Conservation (phyloP, 139 green algal species). For the Spirogloea muscicola region DNA sequence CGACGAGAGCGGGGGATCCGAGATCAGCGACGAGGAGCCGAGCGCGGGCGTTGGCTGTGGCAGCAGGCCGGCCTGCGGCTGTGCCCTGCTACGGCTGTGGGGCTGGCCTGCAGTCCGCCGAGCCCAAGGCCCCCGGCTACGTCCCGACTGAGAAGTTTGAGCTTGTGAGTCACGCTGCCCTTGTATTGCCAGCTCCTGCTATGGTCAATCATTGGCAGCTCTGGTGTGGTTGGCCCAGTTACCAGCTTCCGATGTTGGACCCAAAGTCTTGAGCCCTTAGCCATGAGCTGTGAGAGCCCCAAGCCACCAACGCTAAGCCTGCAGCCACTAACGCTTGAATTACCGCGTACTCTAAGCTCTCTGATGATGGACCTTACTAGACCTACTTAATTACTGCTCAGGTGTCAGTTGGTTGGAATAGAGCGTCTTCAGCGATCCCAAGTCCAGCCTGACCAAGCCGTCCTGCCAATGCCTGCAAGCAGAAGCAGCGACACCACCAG, state of each 20-base stretch:
- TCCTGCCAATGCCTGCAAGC: background rate
- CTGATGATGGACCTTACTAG: background rate
- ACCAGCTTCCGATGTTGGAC: background rate
- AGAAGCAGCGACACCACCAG: conserved; percentile 30
- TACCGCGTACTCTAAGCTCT: background rate
- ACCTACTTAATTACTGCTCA: background rate
- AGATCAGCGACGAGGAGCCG: too few species aligned
- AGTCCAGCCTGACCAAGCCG: background rate
- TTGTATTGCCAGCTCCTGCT: conserved; percentile 8
- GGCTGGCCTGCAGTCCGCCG: conserved; percentile 18
- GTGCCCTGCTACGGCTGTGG: conserved; percentile 42
- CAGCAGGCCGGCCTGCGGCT: too few species aligned
- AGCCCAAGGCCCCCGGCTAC: conserved; percentile 24
- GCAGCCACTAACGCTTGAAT: background rate
- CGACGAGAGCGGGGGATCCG: too few species aligned
- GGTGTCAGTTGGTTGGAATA: background rate
- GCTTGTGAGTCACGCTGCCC: conserved; percentile 13
- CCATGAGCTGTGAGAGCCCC: background rate
- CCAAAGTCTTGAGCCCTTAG: background rate
- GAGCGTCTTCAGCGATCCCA: background rate
- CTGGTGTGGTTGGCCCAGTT: background rate
- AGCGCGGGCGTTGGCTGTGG: too few species aligned
- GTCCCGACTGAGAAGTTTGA: conserved; percentile 22
- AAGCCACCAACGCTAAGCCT: background rate
- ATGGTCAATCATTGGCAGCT: background rate